A percentile compares a stretch with the other conserved stretches of the same genome.
Conservation (phyloP, 371 early-diverging fungal species). For the Rhizopus arrhizus region DNA sequence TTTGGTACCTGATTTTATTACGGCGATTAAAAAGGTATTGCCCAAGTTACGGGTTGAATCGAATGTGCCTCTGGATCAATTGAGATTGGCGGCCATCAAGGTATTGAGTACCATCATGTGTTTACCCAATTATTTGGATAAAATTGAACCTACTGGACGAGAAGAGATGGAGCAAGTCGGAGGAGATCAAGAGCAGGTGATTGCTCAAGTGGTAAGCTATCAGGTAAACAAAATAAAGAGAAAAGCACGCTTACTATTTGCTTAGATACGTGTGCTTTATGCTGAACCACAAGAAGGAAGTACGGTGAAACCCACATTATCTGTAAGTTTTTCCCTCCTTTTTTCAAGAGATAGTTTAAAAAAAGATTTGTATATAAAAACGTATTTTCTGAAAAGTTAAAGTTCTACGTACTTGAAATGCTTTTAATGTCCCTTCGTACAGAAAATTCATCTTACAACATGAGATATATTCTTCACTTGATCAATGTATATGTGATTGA, state of each 20-base stretch:
- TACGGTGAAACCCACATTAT: constrained; percentile 44
- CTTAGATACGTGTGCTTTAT: constrained; percentile 61
- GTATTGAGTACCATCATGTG: constrained; percentile 70
- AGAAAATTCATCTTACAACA: constrained; percentile 70
- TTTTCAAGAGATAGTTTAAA: background rate
- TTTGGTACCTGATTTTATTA: constrained; percentile 73
- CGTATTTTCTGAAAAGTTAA: constrained; percentile 47
- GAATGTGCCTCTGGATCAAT: constrained; percentile 59
- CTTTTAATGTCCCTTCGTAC: constrained; percentile 67
- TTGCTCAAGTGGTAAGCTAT: constrained; percentile 53
- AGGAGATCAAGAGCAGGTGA: constrained; percentile 59
- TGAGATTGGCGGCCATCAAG: constrained; percentile 69
- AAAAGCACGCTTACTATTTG: background rate
- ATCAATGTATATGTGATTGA: constrained; percentile 76
- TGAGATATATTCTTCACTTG: constrained; percentile 69
- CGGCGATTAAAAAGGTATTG: constrained; percentile 68
- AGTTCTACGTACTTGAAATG: constrained; percentile 70
- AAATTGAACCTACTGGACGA: constrained; percentile 60
- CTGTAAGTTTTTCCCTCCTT: constrained; percentile 28
- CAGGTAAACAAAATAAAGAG: background rate
- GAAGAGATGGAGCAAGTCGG: constrained; percentile 37
- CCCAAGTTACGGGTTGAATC: constrained; percentile 55
- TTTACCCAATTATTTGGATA: constrained; percentile 74
- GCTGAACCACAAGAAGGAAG: constrained; percentile 37
- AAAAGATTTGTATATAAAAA: constrained; percentile 2